Base-by-base conservation (phyloP, 2,329 filamentous ascomycete genomes). In the Epichloe glyceriae region DNA sequence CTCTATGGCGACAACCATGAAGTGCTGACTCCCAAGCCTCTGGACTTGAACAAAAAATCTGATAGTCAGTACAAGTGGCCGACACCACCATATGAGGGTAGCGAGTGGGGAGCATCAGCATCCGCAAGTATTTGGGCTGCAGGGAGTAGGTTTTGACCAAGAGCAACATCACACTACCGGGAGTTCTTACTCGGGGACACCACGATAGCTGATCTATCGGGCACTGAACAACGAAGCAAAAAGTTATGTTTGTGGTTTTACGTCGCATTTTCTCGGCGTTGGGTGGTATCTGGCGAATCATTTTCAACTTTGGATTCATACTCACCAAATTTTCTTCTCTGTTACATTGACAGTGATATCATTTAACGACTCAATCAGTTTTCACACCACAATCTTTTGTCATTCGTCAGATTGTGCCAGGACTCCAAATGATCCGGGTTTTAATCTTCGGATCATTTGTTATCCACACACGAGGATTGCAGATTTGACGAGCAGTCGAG, bases 41-140 rank as follows among this genome's bases (percentile, higher is more conserved):
- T 90, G 55, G 78, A 86, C 57, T 80, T 87, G 50, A 73, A 75
- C 61, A 80, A 80, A 63, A 76, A 78, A 72, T 61, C 70, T 1
- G 64, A 68, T 12, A 69, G 60, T 19, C 70, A 77, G 55, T 73
- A 78, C 60, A 93, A 95, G 69, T 96, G 90, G 85, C 91, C 90
- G 3, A 97, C 93, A 15, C 93, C 93, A 20, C 91, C 93, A 3
- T 95, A 96, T 59, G 90, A 95, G 62, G 90, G 95, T 60, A 83
- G 83, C 55, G 90, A 95, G 64, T 97, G 90, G 91, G 88, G 85
- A 17, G 82, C 85, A 8, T 84, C 86, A 41, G 86, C 88, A 33
- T 81, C 88, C 11, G 85, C 87, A 5, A 89, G 85, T 68, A 89
- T 90, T 57, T 85, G 86, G 73, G 83, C 85, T 49, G 80, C 82